These are phyloP conservation scores for Aureoboletus auriporus DNA, from an alignment of 768 basidiomycete genomes.

Conservation along the genomic window DNA sequence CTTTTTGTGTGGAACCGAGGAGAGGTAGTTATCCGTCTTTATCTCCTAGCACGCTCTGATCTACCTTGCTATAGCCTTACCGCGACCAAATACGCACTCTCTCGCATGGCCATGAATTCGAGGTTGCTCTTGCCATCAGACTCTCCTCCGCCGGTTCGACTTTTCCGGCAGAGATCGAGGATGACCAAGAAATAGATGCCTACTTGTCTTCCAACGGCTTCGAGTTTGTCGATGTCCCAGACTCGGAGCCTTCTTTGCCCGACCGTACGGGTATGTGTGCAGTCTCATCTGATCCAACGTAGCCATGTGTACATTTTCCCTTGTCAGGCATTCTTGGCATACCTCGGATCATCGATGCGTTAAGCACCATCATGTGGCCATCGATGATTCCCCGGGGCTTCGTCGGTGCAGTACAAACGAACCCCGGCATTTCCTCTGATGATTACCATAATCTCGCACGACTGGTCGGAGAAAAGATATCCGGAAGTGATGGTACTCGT, in stretches of 20 bases:
- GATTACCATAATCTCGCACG: conserved; percentile 20
- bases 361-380: conserved; percentile 89
- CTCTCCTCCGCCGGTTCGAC: conserved; percentile 29
- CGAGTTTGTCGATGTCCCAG: conserved; percentile 60
- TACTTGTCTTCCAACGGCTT: conserved; percentile 69
- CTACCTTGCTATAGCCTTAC: conserved; percentile 44
- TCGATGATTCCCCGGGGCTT: conserved; percentile 46
- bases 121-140: conserved; percentile 69
- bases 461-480: conserved; percentile 17
- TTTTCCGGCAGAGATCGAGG: conserved; percentile 33
- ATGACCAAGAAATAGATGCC: conserved; percentile 56
- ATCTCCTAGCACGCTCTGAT: conserved; percentile 1
- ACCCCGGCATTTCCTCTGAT: conserved; percentile 7
- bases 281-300: not conserved
- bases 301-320: too few relatives aligned
- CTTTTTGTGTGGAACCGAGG: conserved; percentile 68
- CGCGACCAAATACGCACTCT: conserved; percentile 51
- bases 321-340: conserved; percentile 48
- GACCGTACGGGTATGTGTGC: conserved; percentile 20
- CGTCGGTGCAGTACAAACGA: not conserved
- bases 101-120: conserved; percentile 51
- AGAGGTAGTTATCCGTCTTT: conserved; percentile 40
- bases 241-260: conserved; percentile 2
- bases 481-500: conserved; percentile 29
- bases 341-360: conserved; percentile 68